Evolutionary conservation across 768 basidiomycete genomes (phyloP).

Genomic region (Wakefieldia striispora): DNA sequence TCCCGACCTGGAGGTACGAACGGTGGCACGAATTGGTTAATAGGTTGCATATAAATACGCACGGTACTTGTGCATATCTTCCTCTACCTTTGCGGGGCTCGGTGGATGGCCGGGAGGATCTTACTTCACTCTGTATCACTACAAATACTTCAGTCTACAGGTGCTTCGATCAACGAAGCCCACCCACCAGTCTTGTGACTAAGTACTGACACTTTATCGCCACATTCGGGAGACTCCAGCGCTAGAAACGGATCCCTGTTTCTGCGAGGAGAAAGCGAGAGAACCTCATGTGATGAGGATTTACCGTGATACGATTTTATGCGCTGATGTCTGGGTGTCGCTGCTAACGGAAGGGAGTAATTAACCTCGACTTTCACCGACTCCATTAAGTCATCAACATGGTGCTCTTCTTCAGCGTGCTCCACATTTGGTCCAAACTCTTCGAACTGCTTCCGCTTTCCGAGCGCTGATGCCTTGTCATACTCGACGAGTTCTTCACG

Average conservation of each 20-base stretch:
- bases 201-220: not conserved
- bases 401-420: conserved; percentile 2
- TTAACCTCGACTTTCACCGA: not conserved
- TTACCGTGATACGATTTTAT: conserved; percentile 19
- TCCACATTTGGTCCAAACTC: conserved; percentile 15
- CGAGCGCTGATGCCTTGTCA: conserved; percentile 20
- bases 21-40: not conserved
- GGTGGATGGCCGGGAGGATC: conserved; percentile 9
- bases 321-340: conserved; percentile 6
- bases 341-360: not conserved
- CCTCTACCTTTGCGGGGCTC: conserved; percentile 52
- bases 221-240: not conserved
- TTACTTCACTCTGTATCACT: conserved; percentile 16
- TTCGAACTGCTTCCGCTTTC: conserved; percentile 29
- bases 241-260: conserved; percentile 13
- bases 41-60: conserved; percentile 12
- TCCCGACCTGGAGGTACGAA: conserved; percentile 18
- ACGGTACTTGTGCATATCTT: conserved; percentile 50
- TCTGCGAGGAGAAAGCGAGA: conserved; percentile 1
- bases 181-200: conserved; percentile 11
- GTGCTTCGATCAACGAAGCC: not conserved
- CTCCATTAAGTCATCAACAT: not conserved
- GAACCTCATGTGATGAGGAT: conserved; percentile 4
- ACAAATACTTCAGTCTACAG: not conserved
- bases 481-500: conserved; percentile 29